Base-by-base conservation (phyloP, 1,284 basidiomycete genomes). In the Wolfiporia cocos region DNA sequence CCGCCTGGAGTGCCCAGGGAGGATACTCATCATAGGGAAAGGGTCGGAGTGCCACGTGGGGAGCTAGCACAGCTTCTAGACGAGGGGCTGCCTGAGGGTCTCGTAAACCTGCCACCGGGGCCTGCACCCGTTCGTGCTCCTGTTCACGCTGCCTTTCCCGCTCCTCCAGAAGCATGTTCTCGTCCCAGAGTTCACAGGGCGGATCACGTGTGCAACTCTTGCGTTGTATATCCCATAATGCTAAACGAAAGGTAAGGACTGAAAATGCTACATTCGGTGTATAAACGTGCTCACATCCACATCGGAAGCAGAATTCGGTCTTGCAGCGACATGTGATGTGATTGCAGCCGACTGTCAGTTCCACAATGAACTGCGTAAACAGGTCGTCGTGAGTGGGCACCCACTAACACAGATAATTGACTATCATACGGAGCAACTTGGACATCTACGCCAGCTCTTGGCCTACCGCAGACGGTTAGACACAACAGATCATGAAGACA, bases 391-490 rank as follows among this genome's bases (percentile, higher is more conserved):
- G 9, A 29, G n/a, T 29, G n/a, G n/a, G 9, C n/a, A n/a, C n/a
- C 9, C 28, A 29, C n/a, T n/a, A n/a, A n/a, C n/a, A 37, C 44
- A 49, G 28, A 14, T 29, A 18, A 24, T 23, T 22, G 15, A 10
- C 9, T 5, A 20, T 42, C 59, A 38, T 45, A 65, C 65, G 12
- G 58, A 38, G 46, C 68, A 69, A 9, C 52, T 59, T 0, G 66
- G 64, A 43, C 68, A 70, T 33, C 66, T 58, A 7, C 67, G 57
- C 68, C 68, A 70, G 15, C 63, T 50, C 42, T 68, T 48, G 5
- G 61, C 65, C 66, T 69, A 31, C n/a, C n/a, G n/a, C n/a, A n/a
- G n/a, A n/a, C n/a, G n/a, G n/a, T n/a, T n/a, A n/a, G n/a, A n/a
- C n/a, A n/a, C n/a, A n/a, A n/a, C n/a, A n/a, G n/a, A n/a, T n/a